phyloP scores from a whole-genome alignment of 2,329 filamentous ascomycete species.

The Colletotrichum sansevieriae region DNA sequence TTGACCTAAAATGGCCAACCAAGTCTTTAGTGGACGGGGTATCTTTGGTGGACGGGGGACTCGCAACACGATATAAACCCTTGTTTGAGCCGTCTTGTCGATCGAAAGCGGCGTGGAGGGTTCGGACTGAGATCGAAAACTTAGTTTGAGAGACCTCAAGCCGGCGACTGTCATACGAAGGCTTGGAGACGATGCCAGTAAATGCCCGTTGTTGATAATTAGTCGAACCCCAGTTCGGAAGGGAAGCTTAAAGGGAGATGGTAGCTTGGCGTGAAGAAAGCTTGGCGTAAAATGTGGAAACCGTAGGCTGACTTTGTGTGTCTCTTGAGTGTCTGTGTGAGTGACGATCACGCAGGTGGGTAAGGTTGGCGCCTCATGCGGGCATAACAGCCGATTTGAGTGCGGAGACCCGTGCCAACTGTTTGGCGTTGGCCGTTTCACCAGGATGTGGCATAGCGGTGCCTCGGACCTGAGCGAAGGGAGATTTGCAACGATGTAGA shows the following conservation, averaged over 20 bases:
- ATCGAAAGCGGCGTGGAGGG: slow-evolving; percentile 7
- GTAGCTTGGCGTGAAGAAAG: slow-evolving; percentile 30
- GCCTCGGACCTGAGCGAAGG: slow-evolving; percentile 18
- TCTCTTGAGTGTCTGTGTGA: slow-evolving; percentile 29
- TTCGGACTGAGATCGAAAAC: slow-evolving; percentile 11
- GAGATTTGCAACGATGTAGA: slow-evolving; percentile 5
- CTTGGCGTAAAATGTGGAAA: slow-evolving; percentile 28
- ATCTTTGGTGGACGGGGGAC: background rate
- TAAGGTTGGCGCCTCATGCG: slow-evolving; percentile 33
- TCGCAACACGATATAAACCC: slow-evolving; percentile 25
- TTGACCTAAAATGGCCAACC: background rate
- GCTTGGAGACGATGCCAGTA: background rate
- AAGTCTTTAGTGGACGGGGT: background rate
- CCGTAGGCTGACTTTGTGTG: slow-evolving; percentile 15
- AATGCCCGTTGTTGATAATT: slow-evolving; percentile 14
- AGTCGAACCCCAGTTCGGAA: slow-evolving; percentile 8
- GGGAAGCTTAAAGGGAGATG: slow-evolving; percentile 19
- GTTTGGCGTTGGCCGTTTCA: slow-evolving; percentile 34
- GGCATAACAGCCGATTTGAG: slow-evolving; percentile 34
- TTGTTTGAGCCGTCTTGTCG: slow-evolving; percentile 4
- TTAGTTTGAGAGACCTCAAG: slow-evolving; percentile 10
- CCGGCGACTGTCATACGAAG: background rate
- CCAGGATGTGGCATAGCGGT: slow-evolving; percentile 29
- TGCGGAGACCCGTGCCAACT: slow-evolving; percentile 33
- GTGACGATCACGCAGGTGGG: slow-evolving; percentile 40